These are phyloP conservation scores for Sherardia arvensis DNA, from an alignment of 257 asterid genomes.

Conservation along the genomic window DNA sequence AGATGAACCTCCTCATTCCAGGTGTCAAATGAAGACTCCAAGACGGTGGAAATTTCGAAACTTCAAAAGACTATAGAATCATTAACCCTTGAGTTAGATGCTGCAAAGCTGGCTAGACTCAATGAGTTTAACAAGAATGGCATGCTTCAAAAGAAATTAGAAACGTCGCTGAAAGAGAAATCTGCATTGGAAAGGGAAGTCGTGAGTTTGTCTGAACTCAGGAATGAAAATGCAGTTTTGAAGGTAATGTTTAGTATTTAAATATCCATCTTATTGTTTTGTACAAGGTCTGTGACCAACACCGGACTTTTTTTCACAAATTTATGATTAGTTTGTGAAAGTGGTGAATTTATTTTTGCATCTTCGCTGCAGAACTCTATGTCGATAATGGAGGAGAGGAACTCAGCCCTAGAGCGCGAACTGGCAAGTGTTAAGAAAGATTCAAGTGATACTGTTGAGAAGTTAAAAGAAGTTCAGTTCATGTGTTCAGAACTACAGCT, in stretches of 20 bases:
- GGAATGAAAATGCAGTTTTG: conserved; percentile 64
- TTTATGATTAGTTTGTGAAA: no score
- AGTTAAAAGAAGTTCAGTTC: conserved; percentile 72
- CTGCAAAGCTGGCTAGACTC: conserved; percentile 82
- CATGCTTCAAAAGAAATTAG: conserved; percentile 66
- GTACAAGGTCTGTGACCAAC: no score
- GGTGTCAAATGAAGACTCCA: conserved; percentile 80
- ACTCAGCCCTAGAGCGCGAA: conserved; percentile 54
- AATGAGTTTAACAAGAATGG: conserved; percentile 81
- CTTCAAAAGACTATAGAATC: conserved; percentile 87
- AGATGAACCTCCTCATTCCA: conserved; percentile 23
- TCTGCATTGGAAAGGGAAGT: conserved; percentile 63
- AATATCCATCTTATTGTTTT: conserved; percentile 8
- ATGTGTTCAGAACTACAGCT: conserved; percentile 55
- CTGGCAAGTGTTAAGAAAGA: conserved; percentile 66
- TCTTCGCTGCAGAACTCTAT: conserved; percentile 53
- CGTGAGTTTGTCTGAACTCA: conserved; percentile 43
- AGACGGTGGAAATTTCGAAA: conserved; percentile 67
- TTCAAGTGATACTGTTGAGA: conserved; percentile 39
- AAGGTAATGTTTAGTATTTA: conserved; percentile 46
- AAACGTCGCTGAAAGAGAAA: conserved; percentile 61
- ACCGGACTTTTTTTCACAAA: no score
- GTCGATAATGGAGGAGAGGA: conserved; percentile 51
- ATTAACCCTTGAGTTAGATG: conserved; percentile 68
- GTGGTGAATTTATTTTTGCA: conserved; percentile 10